These are phyloP conservation scores for Phanerodontia chrysosporium DNA, from an alignment of 768 basidiomycete genomes.

Conservation along the genomic window DNA sequence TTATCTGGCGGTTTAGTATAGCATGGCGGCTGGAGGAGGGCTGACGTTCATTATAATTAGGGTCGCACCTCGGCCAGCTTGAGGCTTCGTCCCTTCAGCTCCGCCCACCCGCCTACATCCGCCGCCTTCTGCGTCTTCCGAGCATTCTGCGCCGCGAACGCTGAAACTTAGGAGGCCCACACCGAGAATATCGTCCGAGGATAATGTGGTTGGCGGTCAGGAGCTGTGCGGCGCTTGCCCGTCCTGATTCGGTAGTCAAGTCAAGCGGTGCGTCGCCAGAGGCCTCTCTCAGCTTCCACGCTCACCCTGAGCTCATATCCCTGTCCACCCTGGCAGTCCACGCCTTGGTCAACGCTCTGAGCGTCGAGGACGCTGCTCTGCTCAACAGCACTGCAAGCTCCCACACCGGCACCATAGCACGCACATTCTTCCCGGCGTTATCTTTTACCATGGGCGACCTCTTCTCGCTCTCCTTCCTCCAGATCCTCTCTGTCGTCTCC, in stretches of 20 bases:
- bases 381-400: constrained; percentile 9
- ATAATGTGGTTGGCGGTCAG: constrained; percentile 10
- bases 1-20: not conserved
- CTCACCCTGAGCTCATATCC: not conserved
- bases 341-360: constrained; percentile 7
- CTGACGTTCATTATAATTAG: constrained; percentile 2
- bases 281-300: not conserved
- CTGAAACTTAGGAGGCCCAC: not conserved
- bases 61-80: not conserved
- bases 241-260: constrained; percentile 10
- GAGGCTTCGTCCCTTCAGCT: not conserved
- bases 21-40: constrained; percentile 1
- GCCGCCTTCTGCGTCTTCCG: not conserved
- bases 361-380: constrained; percentile 7
- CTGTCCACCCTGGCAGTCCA: not conserved
- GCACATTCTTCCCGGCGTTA: not conserved
- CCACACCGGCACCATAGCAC: not conserved
- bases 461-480: constrained; percentile 13
- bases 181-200: not conserved
- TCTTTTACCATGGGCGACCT: constrained; percentile 13
- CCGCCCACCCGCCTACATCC: not conserved
- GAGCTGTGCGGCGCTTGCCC: constrained; percentile 7
- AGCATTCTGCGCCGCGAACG: not conserved
- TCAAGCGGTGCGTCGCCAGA: constrained; percentile 7
- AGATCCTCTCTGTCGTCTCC: constrained; percentile 17